A percentile compares a stretch with the other conserved stretches of the same genome.
These are phyloP conservation scores for Thalassiosira profunda DNA, from an alignment of 108 stramenopile species.

Conservation along the genomic window DNA sequence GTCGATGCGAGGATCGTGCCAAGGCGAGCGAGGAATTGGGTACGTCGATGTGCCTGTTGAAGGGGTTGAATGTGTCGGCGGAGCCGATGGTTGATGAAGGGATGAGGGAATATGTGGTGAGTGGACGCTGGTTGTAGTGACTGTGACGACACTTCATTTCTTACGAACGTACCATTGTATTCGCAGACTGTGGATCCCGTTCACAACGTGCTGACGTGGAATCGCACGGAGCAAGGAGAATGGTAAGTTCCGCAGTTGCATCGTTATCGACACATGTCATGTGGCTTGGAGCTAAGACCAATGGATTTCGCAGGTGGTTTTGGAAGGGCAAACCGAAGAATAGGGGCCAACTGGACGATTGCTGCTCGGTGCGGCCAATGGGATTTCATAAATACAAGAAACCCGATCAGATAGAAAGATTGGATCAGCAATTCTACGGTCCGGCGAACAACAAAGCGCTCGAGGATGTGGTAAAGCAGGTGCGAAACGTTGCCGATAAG, in stretches of 20 bases:
- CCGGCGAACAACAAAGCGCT: neutral
- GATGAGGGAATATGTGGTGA: too few relatives aligned
- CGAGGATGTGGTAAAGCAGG: conserved; percentile 2
- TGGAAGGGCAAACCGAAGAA: conserved; percentile 47
- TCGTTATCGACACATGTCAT: too few relatives aligned
- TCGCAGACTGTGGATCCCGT: too few relatives aligned
- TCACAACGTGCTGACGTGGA: conserved; percentile 45
- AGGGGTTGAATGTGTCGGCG: too few relatives aligned
- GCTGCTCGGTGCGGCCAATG: conserved; percentile 40
- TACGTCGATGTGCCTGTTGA: conserved; percentile 29
- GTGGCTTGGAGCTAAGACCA: too few relatives aligned
- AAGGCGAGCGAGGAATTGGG: conserved; percentile 45
- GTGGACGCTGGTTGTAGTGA: too few relatives aligned
- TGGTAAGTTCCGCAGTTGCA: too few relatives aligned
- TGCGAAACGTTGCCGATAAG: neutral
- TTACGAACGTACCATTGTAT: too few relatives aligned
- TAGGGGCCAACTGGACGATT: conserved; percentile 44
- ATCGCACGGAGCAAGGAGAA: conserved; percentile 52
- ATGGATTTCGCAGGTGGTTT: too few relatives aligned
- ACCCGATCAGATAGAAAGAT: neutral
- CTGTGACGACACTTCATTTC: too few relatives aligned
- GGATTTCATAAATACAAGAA: conserved; percentile 53
- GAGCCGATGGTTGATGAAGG: too few relatives aligned
- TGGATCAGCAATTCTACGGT: conserved; percentile 41
- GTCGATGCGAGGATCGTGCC: conserved; percentile 48